phyloP scores from a whole-genome alignment of 805 yeast species.

The Saccharomycopsis synnaedendra region DNA sequence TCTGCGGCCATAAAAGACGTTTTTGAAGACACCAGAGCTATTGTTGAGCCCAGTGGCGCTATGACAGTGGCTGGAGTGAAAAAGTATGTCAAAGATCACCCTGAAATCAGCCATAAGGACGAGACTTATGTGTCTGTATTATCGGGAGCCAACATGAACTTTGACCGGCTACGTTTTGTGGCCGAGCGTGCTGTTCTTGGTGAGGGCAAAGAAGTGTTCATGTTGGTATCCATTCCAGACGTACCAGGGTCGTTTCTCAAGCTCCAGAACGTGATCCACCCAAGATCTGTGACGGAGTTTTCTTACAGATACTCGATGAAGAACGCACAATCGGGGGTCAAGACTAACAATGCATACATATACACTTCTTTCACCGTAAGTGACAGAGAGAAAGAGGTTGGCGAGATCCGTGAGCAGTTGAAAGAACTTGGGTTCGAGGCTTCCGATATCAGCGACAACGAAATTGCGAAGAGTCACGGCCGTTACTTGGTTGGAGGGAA shows the following conservation, averaged over 20 bases:
- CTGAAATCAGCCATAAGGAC: constrained; percentile 57
- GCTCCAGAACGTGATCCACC: constrained; percentile 67
- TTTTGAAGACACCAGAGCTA: constrained; percentile 88
- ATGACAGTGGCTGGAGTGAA: constrained; percentile 91
- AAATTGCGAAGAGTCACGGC: constrained; percentile 92
- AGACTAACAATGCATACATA: constrained; percentile 47
- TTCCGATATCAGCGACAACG: constrained; percentile 81
- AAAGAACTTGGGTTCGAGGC: constrained; percentile 55
- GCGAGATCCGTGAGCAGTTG: constrained; percentile 48
- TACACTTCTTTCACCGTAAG: constrained; percentile 70
- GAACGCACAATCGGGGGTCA: constrained; percentile 21
- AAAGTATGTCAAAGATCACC: constrained; percentile 58
- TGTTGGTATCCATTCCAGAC: constrained; percentile 87
- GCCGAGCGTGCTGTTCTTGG: constrained; percentile 97
- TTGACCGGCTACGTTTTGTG: constrained; percentile 90
- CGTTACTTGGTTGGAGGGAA: constrained; percentile 94
- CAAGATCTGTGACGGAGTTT: constrained; percentile 89
- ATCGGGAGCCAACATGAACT: constrained; percentile 97
- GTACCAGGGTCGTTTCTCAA: constrained; percentile 79
- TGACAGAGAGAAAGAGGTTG: constrained; percentile 63
- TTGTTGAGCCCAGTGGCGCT: constrained; percentile 97
- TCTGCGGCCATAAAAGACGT: constrained; percentile 96
- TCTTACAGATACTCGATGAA: constrained; percentile 63
- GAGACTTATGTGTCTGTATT: constrained; percentile 74
- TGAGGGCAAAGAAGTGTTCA: constrained; percentile 92